These are phyloP conservation scores for Epipyxis sp. DNA, from an alignment of 108 stramenopile genomes.

Conservation along the genomic window DNA sequence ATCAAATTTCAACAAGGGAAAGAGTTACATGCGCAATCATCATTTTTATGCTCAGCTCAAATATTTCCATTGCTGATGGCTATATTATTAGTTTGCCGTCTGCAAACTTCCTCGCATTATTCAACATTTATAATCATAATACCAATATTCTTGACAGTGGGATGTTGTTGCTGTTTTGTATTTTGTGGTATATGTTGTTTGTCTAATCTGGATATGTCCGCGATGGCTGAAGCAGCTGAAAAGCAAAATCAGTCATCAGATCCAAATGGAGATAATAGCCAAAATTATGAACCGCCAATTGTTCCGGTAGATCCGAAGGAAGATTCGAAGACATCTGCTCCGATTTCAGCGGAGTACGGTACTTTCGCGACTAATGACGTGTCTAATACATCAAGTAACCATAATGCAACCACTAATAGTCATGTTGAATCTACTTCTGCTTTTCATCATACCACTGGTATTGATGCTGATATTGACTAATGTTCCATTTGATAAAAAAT, in stretches of 20 bases:
- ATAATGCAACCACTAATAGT: background rate
- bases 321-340: too few relatives aligned
- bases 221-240: too few relatives aligned
- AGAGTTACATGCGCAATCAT: background rate
- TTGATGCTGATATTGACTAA: background rate
- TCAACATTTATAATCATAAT: constrained; percentile 26
- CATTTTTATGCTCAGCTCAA: constrained; percentile 4
- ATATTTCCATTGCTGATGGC: constrained; percentile 17
- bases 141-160: constrained; percentile 14
- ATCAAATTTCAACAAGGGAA: background rate
- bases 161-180: background rate
- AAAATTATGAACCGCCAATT: too few relatives aligned
- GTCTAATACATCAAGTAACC: too few relatives aligned
- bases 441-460: background rate
- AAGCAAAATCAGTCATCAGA: too few relatives aligned
- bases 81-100: background rate
- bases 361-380: too few relatives aligned
- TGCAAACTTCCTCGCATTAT: background rate
- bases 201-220: background rate
- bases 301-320: too few relatives aligned
- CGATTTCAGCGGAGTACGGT: too few relatives aligned
- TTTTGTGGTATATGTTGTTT: background rate
- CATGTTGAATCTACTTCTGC: background rate
- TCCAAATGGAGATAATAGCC: too few relatives aligned
- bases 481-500: background rate